Base-by-base conservation (phyloP, 2,329 filamentous ascomycete genomes). In the Cytospora schulzeri region DNA sequence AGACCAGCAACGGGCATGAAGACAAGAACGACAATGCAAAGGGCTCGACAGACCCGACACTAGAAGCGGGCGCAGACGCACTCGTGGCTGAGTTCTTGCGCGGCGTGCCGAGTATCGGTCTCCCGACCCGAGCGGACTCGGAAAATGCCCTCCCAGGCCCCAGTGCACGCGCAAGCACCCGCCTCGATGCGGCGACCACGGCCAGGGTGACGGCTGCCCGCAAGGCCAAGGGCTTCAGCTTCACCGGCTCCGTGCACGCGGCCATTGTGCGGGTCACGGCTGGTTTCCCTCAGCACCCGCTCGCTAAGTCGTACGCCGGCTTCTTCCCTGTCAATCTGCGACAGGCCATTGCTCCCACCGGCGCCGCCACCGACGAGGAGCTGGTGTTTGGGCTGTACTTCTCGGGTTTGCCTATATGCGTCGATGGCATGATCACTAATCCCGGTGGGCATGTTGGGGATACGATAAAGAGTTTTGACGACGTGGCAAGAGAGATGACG, bases 271-370 rank as follows among this genome's bases (percentile, higher is more conserved):
- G 66, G 7, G 67, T 63, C 33, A 67, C 70, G 1, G 67, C 69
- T 12, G 45, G 38, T 2, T 69, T 67, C 38, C 68, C 67, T 2
- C 70, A 72, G 28, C 66, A 70, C 14, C 63, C 69, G 0, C 57
- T 57, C 3, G 60, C 66, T 12, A 68, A 68, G 22, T 60, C 68
- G 1, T 72, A 71, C 54, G 66, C 66, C 1, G 64, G 64, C 7
- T 71, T 72, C 56, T 66, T 57, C 11, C 67, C 69, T 2, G 61
- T 69, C 4, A 67, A 72, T 26, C 50, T 72, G 3, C 68, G 70
- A 0, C 53, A 50, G 22, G 31, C 63, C 8, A 55, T 71, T 17
- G 28, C 41, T n/a, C 12, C 35, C 14, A 12, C 50, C 24, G 63
- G 50, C 19, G 45, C 35, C 8, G 41, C 8, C 31, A 7, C 22